A percentile compares a stretch with the other conserved stretches of the same genome.
Conservation (phyloP, 345 rosid genomes). For the Eucalyptus sp. region DNA sequence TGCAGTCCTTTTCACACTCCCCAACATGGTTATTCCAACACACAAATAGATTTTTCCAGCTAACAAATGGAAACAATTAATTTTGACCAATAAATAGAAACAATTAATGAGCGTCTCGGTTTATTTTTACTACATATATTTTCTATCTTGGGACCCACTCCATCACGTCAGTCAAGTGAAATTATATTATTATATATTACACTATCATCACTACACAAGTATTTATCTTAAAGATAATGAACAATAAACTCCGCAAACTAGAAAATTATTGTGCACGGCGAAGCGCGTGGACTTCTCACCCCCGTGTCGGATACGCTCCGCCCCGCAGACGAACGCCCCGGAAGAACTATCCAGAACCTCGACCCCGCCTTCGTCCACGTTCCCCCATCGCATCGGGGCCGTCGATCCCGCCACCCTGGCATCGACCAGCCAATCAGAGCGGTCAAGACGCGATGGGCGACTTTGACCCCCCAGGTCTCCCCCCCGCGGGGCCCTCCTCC, state of each 20-base stretch:
- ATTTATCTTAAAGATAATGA: neutral
- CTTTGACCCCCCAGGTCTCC: neutral
- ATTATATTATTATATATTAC: neutral
- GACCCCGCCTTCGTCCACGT: neutral
- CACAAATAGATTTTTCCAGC: neutral
- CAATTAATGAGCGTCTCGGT: neutral
- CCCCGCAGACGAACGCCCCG: neutral
- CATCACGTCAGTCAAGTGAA: neutral
- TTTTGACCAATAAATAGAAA: neutral
- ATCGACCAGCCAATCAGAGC: neutral
- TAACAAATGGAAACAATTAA: neutral
- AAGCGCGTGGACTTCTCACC: neutral
- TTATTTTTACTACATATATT: neutral
- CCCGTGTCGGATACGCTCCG: neutral
- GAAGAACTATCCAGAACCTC: neutral
- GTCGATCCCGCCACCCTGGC: neutral
- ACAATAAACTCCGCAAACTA: neutral
- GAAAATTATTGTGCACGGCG: neutral
- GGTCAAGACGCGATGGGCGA: neutral
- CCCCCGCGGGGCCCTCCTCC: neutral
- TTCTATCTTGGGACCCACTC: neutral
- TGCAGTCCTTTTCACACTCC: neutral
- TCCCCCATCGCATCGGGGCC: neutral
- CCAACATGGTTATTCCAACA: fast-evolving
- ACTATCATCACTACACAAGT: neutral